phyloP scores from a whole-genome alignment of 1,284 basidiomycete species.

The Clitocybe nebularis region DNA sequence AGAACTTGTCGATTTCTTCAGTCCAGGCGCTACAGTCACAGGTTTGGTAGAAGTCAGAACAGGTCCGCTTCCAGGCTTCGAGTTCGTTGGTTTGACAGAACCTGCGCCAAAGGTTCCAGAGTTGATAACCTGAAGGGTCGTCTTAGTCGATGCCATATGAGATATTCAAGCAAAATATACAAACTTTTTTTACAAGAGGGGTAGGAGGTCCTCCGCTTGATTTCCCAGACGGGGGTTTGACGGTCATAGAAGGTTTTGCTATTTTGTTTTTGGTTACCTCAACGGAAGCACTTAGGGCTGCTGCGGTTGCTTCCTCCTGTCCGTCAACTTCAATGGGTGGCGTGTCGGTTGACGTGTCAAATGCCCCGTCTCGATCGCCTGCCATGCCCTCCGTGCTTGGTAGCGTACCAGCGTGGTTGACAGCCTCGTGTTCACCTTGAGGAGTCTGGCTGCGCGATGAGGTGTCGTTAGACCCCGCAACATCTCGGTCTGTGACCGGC shows the following conservation, averaged over 20 bases:
- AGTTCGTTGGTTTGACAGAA: slow-evolving; percentile 42
- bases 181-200: slow-evolving; percentile 63
- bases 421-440: slow-evolving; percentile 52
- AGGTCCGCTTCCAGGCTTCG: slow-evolving; percentile 36
- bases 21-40: slow-evolving; percentile 32
- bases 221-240: slow-evolving; percentile 41
- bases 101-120: slow-evolving; percentile 66
- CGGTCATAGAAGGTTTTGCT: slow-evolving; percentile 20
- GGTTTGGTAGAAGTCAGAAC: slow-evolving; percentile 27
- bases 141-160: slow-evolving; percentile 10
- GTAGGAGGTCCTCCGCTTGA: slow-evolving; percentile 42
- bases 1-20: slow-evolving; percentile 48
- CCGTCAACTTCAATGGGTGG: background rate
- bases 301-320: slow-evolving; percentile 2
- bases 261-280: slow-evolving; percentile 8
- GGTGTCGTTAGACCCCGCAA: slow-evolving; percentile 5
- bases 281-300: background rate
- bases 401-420: slow-evolving; percentile 16
- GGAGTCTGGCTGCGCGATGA: slow-evolving; percentile 14
- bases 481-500: slow-evolving; percentile 17
- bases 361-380: slow-evolving; percentile 8
- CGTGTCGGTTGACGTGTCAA: background rate
- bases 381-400: slow-evolving; percentile 9
- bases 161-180: slow-evolving; percentile 26
- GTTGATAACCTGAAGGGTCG: slow-evolving; percentile 50